Evolutionary conservation across 257 asterid genomes (phyloP).

Genomic region (Gentiana macrophylla): DNA sequence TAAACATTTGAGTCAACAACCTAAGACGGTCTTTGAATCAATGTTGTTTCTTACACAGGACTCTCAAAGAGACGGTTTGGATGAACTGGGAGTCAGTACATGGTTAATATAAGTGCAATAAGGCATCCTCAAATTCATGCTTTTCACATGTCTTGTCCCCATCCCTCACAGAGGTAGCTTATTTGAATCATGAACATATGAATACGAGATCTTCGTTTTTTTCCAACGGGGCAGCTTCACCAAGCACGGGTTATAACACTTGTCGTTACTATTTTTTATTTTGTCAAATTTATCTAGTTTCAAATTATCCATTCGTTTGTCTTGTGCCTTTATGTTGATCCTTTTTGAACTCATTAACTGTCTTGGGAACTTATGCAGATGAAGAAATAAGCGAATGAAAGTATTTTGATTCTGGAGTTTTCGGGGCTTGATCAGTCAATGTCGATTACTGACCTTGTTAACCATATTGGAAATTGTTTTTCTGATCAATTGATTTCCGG

Average conservation of each 20-base stretch:
- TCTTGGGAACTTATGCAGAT: constrained; percentile 33
- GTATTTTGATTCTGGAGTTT: constrained; percentile 18
- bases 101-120: constrained; percentile 20
- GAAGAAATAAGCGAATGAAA: constrained; percentile 25
- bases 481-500: constrained; percentile 61
- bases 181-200: constrained; percentile 24
- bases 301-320: neutral
- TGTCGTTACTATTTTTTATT: neutral
- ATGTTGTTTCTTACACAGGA: constrained; percentile 46
- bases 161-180: constrained; percentile 29
- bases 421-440: constrained; percentile 39
- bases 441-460: constrained; percentile 63
- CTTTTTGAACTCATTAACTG: constrained; percentile 16
- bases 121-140: constrained; percentile 31
- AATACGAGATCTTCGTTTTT: constrained; percentile 19
- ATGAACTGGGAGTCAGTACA: constrained; percentile 24
- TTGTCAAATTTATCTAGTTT: neutral
- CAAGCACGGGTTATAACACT: constrained; percentile 48
- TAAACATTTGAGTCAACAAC: constrained; percentile 48
- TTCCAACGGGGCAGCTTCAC: constrained; percentile 37
- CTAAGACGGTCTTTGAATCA: constrained; percentile 34
- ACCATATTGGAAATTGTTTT: constrained; percentile 46
- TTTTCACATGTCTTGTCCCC: constrained; percentile 36
- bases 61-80: constrained; percentile 32
- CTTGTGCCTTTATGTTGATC: neutral